Conservation (phyloP, 2,329 filamentous ascomycete species). For the Diaporthe amygdali region DNA sequence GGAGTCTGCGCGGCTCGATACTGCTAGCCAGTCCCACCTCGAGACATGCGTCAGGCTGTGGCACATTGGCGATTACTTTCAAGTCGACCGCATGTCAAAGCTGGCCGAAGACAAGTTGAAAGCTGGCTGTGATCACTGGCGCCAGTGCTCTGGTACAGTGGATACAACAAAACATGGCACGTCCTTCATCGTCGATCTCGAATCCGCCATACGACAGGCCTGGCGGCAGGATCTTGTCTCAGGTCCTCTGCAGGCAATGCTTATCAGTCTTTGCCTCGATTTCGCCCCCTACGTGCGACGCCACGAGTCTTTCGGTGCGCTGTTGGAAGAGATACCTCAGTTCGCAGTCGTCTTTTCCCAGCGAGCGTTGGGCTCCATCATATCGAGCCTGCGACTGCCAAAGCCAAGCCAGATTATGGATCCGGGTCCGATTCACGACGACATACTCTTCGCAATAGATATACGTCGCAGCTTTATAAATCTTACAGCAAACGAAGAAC, state of each 20-base stretch:
- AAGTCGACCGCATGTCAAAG: neutral
- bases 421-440: neutral
- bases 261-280: neutral
- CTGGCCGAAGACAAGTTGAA: neutral
- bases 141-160: neutral
- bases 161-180: neutral
- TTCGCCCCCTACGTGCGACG: neutral
- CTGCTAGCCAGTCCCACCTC: neutral
- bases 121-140: neutral
- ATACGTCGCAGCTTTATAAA: too few species aligned
- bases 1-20: neutral
- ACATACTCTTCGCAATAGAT: too few species aligned
- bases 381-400: neutral
- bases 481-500: too few species aligned
- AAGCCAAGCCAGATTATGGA: too few species aligned
- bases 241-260: neutral
- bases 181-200: neutral
- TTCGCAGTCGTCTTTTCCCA: neutral
- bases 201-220: neutral
- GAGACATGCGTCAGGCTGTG: conserved; percentile 1
- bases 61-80: conserved; percentile 14
- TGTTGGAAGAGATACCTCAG: neutral
- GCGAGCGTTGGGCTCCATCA: neutral
- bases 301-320: neutral
- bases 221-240: neutral